phyloP scores from a whole-genome alignment of 805 yeast genomes.

The Wickerhamiella azyma region DNA sequence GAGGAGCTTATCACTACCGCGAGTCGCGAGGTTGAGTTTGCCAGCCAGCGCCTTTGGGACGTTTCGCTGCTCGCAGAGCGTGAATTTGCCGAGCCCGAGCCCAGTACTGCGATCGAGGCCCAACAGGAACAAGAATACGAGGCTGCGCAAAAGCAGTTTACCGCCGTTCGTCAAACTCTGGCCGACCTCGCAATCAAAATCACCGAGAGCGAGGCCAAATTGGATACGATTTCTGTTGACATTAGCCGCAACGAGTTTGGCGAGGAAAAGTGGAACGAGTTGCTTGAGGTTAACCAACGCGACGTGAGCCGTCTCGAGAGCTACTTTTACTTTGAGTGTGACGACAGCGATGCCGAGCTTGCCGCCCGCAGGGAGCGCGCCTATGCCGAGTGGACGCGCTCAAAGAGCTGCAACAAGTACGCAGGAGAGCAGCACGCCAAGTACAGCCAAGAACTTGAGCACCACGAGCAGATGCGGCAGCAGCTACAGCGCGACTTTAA shows the following conservation, averaged over 20 bases:
- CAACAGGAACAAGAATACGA: neutral
- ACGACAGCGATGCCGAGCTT: neutral
- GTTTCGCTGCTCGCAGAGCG: neutral
- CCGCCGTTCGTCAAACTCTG: neutral
- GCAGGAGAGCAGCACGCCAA: constrained; percentile 5
- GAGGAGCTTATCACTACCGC: neutral
- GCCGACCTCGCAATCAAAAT: neutral
- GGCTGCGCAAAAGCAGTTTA: neutral
- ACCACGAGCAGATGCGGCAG: neutral
- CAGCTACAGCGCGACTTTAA: neutral
- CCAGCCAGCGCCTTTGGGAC: neutral
- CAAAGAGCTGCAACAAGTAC: neutral
- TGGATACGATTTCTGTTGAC: neutral
- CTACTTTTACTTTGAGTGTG: neutral
- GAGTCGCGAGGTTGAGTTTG: neutral
- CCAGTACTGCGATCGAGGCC: neutral
- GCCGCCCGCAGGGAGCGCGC: neutral
- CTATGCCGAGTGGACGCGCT: neutral
- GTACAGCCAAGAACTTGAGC: neutral
- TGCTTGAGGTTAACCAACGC: neutral
- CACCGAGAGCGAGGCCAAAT: neutral
- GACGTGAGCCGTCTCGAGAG: neutral
- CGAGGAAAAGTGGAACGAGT: constrained; percentile 2
- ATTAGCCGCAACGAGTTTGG: constrained; percentile 3
- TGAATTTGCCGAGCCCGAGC: neutral